Evolutionary conservation across 345 rosid species (phyloP), one percentile per base, ranked within the genome.

Genomic region (Populus pruinosa): DNA sequence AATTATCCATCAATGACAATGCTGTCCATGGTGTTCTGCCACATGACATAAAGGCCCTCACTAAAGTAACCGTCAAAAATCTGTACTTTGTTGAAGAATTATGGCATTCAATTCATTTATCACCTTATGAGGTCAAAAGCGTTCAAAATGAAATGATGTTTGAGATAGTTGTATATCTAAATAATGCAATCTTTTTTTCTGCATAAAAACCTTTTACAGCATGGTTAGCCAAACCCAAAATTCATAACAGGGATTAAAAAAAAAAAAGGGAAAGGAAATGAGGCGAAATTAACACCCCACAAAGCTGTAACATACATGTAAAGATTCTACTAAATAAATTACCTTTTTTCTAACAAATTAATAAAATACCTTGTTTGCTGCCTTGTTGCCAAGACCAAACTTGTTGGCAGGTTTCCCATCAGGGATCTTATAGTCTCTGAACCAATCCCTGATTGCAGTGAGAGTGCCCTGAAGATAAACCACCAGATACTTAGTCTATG

Each of bases 341-440:
- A 41, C 47, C 13, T 41, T 38, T 2, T 41, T 41, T 43, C 12
- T 43, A 0, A 2, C 47, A 13, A 67, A 33, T 7, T 4, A 29
- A 50, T n/a, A 47, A 5, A 38, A 77, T 77, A 96, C 99, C 94
- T 94, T 94, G 87, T 80, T 88, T 44, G 91, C 97, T 64, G 98
- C 90, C 85, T 91, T 87, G 89, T 92, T 92, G 78, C 98, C 97
- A 65, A 96, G 97, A 78, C 92, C 99, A 79, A 96, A 96, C 85
- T 82, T 91, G 86, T 96, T 96, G 49, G 99, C 98, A 74, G 98
- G 99, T 80, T 96, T 96, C 50, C 97, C 99, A 82, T 96, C 99
- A 6, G 97, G 99, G 78, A 89, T 90, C 84, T 96, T 94, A 85
- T 96, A 96, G 83, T 96, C 98, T 80, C 97, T 91, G 76, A 96